Conservation (phyloP, 2,329 filamentous ascomycete species). For the Fusarium austroafricanum region DNA sequence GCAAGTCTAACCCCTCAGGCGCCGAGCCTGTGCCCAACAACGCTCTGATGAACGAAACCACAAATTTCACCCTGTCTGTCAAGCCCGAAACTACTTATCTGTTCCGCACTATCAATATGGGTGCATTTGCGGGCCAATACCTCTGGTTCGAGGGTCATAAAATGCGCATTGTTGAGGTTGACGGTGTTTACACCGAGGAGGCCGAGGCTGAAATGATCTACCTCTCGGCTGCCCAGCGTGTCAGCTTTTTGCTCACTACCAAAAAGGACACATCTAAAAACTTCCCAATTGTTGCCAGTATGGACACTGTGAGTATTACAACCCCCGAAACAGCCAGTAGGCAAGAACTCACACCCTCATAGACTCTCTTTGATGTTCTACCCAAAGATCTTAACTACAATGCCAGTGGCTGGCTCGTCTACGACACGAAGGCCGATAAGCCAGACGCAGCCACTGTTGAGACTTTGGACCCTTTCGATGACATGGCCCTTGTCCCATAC, state of each 20-base stretch:
- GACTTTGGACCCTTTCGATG: constrained; percentile 77
- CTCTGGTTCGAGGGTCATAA: constrained; percentile 75
- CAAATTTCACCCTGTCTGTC: constrained; percentile 68
- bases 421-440: constrained; percentile 60
- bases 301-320: constrained; percentile 70
- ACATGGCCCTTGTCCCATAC: constrained; percentile 76
- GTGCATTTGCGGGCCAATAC: constrained; percentile 76
- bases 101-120: constrained; percentile 78
- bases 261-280: constrained; percentile 71
- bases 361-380: constrained; percentile 75
- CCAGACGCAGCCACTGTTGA: constrained; percentile 67
- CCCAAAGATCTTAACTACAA: constrained; percentile 76
- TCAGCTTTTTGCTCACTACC: constrained; percentile 71
- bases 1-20: constrained; percentile 65
- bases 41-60: constrained; percentile 77
- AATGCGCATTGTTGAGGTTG: constrained; percentile 77
- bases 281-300: constrained; percentile 75
- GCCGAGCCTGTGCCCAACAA: constrained; percentile 75
- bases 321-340: fast-evolving
- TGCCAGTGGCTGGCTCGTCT: constrained; percentile 72
- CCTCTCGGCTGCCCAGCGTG: constrained; percentile 74
- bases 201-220: constrained; percentile 73
- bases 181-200: constrained; percentile 75
- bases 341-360: neutral
- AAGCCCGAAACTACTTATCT: constrained; percentile 77